These are phyloP conservation scores for Citropsis articulata DNA, from an alignment of 345 rosid species.

Conservation along the genomic window DNA sequence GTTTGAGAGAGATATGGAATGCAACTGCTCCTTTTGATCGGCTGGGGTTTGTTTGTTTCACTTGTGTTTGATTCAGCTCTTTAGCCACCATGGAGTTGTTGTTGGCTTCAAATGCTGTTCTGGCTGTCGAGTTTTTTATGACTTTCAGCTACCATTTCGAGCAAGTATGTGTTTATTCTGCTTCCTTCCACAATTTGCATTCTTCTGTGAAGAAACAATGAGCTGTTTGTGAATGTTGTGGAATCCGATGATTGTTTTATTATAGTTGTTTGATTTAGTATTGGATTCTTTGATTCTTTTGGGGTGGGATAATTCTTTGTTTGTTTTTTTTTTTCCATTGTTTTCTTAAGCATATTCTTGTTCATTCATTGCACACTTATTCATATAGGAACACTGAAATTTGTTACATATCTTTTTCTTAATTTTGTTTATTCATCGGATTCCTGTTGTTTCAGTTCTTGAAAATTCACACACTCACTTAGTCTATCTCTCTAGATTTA, in stretches of 20 bases:
- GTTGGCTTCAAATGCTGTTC: conserved; percentile 41
- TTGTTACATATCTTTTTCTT: conserved; percentile 19
- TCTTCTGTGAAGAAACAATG: conserved; percentile 49
- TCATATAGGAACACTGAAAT: conserved; percentile 43
- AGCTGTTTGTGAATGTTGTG: conserved; percentile 43
- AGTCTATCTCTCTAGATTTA: conserved; percentile 38
- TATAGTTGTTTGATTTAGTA: conserved; percentile 44
- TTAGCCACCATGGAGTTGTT: conserved; percentile 37
- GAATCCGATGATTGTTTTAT: conserved; percentile 95
- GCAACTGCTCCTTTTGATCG: conserved; percentile 3
- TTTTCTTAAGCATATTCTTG: conserved; percentile 18
- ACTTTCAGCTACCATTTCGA: conserved; percentile 32
- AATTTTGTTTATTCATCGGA: conserved; percentile 55
- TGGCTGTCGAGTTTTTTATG: conserved; percentile 36
- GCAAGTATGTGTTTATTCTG: conserved; percentile 39
- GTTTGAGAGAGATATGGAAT: conserved; percentile 3
- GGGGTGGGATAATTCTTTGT: conserved; percentile 22
- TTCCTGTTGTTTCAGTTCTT: conserved; percentile 47
- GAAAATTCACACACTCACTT: conserved; percentile 48
- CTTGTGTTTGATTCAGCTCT: conserved; percentile 17
- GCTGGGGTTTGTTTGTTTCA: conserved; percentile 9
- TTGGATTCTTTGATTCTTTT: conserved; percentile 86
- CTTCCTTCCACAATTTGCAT: conserved; percentile 28
- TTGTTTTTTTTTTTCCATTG: background rate
- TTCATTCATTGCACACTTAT: conserved; percentile 17